These are phyloP conservation scores for Monosporascus sp. DNA, from an alignment of 2,329 filamentous ascomycete genomes.

Conservation along the genomic window DNA sequence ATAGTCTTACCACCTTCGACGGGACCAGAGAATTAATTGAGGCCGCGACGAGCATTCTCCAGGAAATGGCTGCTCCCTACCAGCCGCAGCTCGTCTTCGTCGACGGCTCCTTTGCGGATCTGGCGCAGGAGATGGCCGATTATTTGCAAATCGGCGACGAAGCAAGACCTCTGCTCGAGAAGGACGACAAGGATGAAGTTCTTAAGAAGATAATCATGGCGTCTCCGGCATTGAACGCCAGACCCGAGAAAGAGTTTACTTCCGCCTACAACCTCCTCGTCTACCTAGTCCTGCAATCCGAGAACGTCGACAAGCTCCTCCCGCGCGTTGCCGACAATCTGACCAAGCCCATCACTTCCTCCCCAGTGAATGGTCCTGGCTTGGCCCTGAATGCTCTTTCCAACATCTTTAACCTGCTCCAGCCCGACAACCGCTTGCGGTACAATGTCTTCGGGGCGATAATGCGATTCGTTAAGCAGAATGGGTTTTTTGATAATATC, in stretches of 20 bases:
- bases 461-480: slow-evolving; percentile 71
- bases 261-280: slow-evolving; percentile 95
- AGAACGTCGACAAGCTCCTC: slow-evolving; percentile 79
- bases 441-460: slow-evolving; percentile 90
- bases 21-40: neutral
- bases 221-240: slow-evolving; percentile 69
- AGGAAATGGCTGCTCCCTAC: slow-evolving; percentile 26
- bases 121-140: slow-evolving; percentile 88
- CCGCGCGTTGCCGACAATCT: slow-evolving; percentile 86
- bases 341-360: slow-evolving; percentile 77
- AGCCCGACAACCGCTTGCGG: slow-evolving; percentile 68
- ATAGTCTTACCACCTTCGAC: neutral
- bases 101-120: slow-evolving; percentile 90
- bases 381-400: slow-evolving; percentile 86
- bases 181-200: slow-evolving; percentile 76
- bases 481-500: slow-evolving; percentile 75
- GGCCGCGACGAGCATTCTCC: neutral
- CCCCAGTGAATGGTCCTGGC: slow-evolving; percentile 76
- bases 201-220: slow-evolving; percentile 85
- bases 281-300: slow-evolving; percentile 82
- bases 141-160: slow-evolving; percentile 83
- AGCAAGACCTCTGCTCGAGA: slow-evolving; percentile 66
- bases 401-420: slow-evolving; percentile 93
- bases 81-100: slow-evolving; percentile 64
- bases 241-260: slow-evolving; percentile 94